Base-by-base conservation (phyloP, 345 rosid species). In the Lepidium didymum region DNA sequence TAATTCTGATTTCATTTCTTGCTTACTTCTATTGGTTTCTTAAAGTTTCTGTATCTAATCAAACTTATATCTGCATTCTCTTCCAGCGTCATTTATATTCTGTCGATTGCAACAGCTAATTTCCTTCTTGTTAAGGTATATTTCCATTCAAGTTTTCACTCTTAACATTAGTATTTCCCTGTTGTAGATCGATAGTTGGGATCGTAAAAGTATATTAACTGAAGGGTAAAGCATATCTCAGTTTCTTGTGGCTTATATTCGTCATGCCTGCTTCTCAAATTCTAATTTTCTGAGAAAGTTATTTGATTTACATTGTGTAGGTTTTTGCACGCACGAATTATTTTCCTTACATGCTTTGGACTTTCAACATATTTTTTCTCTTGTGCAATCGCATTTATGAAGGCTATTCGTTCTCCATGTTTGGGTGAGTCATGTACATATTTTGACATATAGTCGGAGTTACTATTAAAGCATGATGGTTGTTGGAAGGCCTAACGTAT, bases 91-190 rank as follows among this genome's bases (percentile, higher is more conserved):
- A 5, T 86, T 36, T 88, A 81, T 73, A 81, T 93, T 78, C 67
- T 93, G 34, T 60, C 76, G 27, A 88, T 90, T 46, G 91, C 92
- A 18, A 67, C 86, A 4, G 80, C 79, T 5, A 90, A 93, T 74
- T 93, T 78, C 76, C 60, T 93, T 62, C 83, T 93, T 8, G 87
- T 83, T 33, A 92, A 90, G 98, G 98, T 90, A 73, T 44, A 78
- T 50, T 42, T 6, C 16, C 45, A 10, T 40, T 23, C 15, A 18
- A 19, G 23, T 45, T 27, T 12, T 42, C 21, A 62, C 34, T 0
- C 1, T 49, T n/a, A 6, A 27, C 31, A 8, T 25, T 25, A 38
- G 31, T 16, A 8, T 12, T 11, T 11, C 42, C 13, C 3, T 16
- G 23, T 10, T 15, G 36, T 21, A 0, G 8, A n/a, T 18, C 1